Base-by-base conservation (phyloP, 192 early-diverging fungal genomes). In the Coemansia sp. region DNA sequence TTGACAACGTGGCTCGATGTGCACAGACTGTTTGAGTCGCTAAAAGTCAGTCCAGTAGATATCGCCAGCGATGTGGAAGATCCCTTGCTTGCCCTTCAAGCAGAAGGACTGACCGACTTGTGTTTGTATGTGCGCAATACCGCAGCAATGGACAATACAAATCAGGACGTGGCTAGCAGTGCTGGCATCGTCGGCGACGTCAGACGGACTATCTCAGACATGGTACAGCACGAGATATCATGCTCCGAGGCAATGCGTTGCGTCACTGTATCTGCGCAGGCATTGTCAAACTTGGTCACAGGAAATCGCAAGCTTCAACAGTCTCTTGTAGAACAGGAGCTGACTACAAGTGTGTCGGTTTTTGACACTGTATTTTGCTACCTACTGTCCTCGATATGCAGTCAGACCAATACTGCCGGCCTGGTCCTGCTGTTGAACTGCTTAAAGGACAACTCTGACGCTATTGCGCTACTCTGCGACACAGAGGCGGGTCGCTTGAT, bases 91-190 rank as follows among this genome's bases (percentile, higher is more conserved):
- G 39, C 44, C 19, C 17, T 39, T 30, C 23, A 55, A 47, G 53
- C 50, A 14, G 61, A 70, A 30, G 70, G 61, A 10, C 78, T 76
- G 26, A 37, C 21, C 1, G 64, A 66, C 13, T 59, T 81, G 37
- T 81, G 78, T 28, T 43, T 63, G 23, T 75, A 67, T 67, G 71
- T 67, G 61, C 78, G 78, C 67, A 81, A 81, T 57, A 67, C 78
- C 4, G 59, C 68, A 21, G 78, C 78, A 6, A 73, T 76, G 78
- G 67, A 65, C 33, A 49, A 8, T 21, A 5, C 49, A 16, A 81
- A 81, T 68, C 78, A 81, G 60, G 44, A 40, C 39, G 6, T n/a
- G 7, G 65, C 67, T 7, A 53, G 21, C 21, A 38, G 8, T 3
- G 44, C 64, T 2, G 67, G 52, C 0, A 32, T 81, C 0, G 9